A percentile compares a stretch with the other conserved stretches of the same genome.
These are phyloP conservation scores for Herpetospermum pedunculosum DNA, from an alignment of 306 rosid genomes.

Conservation along the genomic window DNA sequence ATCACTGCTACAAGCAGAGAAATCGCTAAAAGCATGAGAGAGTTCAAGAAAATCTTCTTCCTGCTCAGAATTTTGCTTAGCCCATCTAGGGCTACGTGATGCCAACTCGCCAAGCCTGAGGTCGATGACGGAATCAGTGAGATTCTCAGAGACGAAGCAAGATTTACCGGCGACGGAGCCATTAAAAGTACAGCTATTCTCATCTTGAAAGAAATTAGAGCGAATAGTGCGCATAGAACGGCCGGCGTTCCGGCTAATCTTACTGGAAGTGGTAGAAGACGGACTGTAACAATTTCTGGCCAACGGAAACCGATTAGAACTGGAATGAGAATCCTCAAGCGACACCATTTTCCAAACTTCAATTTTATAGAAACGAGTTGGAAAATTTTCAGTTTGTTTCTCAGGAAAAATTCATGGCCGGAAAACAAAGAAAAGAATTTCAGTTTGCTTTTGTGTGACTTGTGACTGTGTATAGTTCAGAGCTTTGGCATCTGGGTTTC, in stretches of 20 bases:
- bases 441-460: no score
- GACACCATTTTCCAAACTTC: constrained; percentile 85
- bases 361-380: no score
- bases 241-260: constrained; percentile 45
- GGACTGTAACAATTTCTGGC: constrained; percentile 29
- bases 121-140: constrained; percentile 81
- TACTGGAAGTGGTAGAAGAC: constrained; percentile 29
- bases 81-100: constrained; percentile 28
- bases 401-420: constrained; percentile 1
- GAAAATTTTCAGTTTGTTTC: background rate
- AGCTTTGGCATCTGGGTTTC: background rate
- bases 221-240: constrained; percentile 92
- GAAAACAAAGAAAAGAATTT: no score
- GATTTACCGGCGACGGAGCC: constrained; percentile 20
- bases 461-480: no score
- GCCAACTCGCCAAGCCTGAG: constrained; percentile 85
- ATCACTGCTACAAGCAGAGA: constrained; percentile 86
- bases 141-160: constrained; percentile 43
- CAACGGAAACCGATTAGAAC: constrained; percentile 47
- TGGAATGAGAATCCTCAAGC: constrained; percentile 54
- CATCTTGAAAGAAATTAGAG: constrained; percentile 60
- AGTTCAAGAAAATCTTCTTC: constrained; percentile 60
- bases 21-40: constrained; percentile 83
- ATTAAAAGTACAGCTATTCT: constrained; percentile 27
- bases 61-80: constrained; percentile 21